Conservation (phyloP, 2,329 filamentous ascomycete species). For the Spiromastix sp. region DNA sequence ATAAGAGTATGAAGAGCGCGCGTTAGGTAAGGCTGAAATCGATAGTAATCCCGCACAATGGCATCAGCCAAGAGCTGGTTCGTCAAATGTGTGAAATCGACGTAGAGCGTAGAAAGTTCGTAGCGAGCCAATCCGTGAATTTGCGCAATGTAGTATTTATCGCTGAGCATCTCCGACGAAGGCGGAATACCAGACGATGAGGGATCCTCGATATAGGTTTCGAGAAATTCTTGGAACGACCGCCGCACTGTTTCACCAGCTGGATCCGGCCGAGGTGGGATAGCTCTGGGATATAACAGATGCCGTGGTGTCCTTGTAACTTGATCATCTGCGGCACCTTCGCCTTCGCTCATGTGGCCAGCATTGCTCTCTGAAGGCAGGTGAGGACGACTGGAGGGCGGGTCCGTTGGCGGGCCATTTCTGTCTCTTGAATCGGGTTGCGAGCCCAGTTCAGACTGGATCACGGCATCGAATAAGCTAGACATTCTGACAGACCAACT, state of each 20-base stretch:
- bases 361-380: slow-evolving; percentile 41
- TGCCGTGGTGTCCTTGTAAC: slow-evolving; percentile 43
- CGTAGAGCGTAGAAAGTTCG: slow-evolving; percentile 54
- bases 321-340: slow-evolving; percentile 52
- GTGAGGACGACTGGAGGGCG: slow-evolving; percentile 43
- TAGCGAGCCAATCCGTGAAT: slow-evolving; percentile 53
- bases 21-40: slow-evolving; percentile 85
- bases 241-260: slow-evolving; percentile 53
- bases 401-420: slow-evolving; percentile 24
- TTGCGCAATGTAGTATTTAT: slow-evolving; percentile 59
- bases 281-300: slow-evolving; percentile 39
- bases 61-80: slow-evolving; percentile 76
- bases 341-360: slow-evolving; percentile 45
- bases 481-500: slow-evolving; percentile 22
- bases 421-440: slow-evolving; percentile 20
- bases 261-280: slow-evolving; percentile 49
- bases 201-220: slow-evolving; percentile 49
- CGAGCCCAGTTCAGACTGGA: slow-evolving; percentile 32
- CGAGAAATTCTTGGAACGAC: slow-evolving; percentile 54
- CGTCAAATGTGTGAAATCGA: slow-evolving; percentile 66
- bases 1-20: slow-evolving; percentile 86
- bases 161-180: slow-evolving; percentile 44
- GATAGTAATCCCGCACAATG: slow-evolving; percentile 84
- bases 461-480: slow-evolving; percentile 31
- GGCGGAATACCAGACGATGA: slow-evolving; percentile 43